phyloP scores from a whole-genome alignment of 371 early-diverging fungal genomes.

The Mortierella sp. region DNA sequence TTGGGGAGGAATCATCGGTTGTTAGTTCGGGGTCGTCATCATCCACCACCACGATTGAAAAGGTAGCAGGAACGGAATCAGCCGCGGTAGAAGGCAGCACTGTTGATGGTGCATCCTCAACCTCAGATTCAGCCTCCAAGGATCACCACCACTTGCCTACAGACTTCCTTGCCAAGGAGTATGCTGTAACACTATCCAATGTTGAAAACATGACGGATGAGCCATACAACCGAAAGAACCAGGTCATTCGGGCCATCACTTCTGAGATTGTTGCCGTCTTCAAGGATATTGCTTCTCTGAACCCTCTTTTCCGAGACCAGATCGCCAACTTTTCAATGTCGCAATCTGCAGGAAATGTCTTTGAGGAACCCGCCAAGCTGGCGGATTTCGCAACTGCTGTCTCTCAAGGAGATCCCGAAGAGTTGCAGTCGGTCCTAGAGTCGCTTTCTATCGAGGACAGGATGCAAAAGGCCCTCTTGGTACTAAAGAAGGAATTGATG shows the following conservation, averaged over 20 bases:
- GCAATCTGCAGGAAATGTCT: conserved; percentile 94
- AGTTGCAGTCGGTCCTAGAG: conserved; percentile 94
- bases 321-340: conserved; percentile 96
- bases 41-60: conserved; percentile 9
- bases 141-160: conserved; percentile 51
- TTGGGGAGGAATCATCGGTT: conserved; percentile 20
- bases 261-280: conserved; percentile 96
- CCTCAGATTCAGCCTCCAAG: conserved; percentile 4
- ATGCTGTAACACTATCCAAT: conserved; percentile 84
- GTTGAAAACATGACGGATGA: conserved; percentile 90
- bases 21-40: conserved; percentile 1
- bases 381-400: conserved; percentile 98
- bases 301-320: conserved; percentile 96
- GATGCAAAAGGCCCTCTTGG: conserved; percentile 89
- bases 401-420: conserved; percentile 90
- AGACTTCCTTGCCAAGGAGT: conserved; percentile 74
- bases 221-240: conserved; percentile 86
- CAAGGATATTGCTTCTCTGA: conserved; percentile 93
- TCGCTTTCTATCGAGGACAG: conserved; percentile 90
- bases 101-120: conserved; percentile 14
- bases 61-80: conserved; percentile 35
- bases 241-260: conserved; percentile 92
- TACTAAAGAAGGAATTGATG: conserved; percentile 96
- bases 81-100: conserved; percentile 46
- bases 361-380: conserved; percentile 93